Evolutionary conservation across 2,329 filamentous ascomycete species (phyloP), one percentile per base, ranked within the genome.

Genomic region (Cadophora malorum): DNA sequence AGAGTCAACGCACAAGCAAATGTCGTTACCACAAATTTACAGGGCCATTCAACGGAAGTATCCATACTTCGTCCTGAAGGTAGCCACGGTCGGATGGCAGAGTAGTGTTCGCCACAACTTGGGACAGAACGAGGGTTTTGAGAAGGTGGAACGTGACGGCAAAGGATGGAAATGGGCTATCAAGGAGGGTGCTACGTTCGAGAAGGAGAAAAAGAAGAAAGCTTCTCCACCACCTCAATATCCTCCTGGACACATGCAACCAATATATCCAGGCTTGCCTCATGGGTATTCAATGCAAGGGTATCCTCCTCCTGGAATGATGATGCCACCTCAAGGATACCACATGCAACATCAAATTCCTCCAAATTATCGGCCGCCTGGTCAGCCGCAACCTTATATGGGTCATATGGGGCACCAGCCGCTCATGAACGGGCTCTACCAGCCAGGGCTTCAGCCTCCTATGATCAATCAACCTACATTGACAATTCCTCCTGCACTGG

Each of bases 101-200:
- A 88, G 85, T 62, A 87, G 85, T 76, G 85, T 89, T n/a, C 81
- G 86, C 41, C 86, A 89, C 72, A 89, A 89, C 69, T 78, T 89
- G n/a, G 82, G 84, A 25, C 84, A 86, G 66, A 82, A 85, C 70
- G 80, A 83, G 64, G 83, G 84, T n/a, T 88, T 88, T 70, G 77
- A 81, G 64, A 85, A 86, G 69, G 82, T 83, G 25, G 83, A 85
- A 63, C 83, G 78, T 53, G 79, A 79, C 67, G 86, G 86, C 41
- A 88, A 88, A 74, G 86, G 86, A 19, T 86, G 82, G 78, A 80
- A 85, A 66, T 88, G 86, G 86, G 80, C 80, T 8, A 83, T 88
- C 73, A 82, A 84, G 35, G 79, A 81, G 10, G 82, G 84, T 25
- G 80, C 83, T 1, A 83, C 83, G 1, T 85, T 87, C 63, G 85